Conservation (phyloP, 2,329 filamentous ascomycete genomes). For the Trichophyton benhamiae region DNA sequence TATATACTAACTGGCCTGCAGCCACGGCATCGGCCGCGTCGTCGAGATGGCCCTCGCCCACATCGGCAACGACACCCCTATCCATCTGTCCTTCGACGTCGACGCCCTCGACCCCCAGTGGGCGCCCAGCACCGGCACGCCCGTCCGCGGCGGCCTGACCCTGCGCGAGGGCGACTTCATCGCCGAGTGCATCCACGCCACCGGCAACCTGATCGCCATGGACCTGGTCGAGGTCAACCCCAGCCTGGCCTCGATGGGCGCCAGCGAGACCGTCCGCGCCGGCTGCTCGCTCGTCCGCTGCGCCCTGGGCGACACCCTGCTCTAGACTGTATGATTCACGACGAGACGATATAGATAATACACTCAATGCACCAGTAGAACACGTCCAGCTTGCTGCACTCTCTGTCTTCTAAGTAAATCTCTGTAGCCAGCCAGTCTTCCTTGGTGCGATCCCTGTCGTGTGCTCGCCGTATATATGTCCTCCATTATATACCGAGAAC, state of each 20-base stretch:
- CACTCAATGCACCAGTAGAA: neutral
- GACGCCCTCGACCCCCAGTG: constrained; percentile 92
- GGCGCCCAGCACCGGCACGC: constrained; percentile 91
- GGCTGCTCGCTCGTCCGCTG: constrained; percentile 86
- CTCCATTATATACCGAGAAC: too few relatives aligned
- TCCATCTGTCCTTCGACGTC: constrained; percentile 94
- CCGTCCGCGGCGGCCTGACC: constrained; percentile 84
- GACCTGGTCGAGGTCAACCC: constrained; percentile 78
- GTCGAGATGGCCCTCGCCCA: constrained; percentile 98
- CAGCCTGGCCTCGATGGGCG: constrained; percentile 55
- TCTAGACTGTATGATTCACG: constrained; percentile 39
- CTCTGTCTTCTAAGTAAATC: neutral
- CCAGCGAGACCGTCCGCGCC: constrained; percentile 74
- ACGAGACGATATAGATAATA: neutral
- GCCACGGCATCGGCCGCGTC: constrained; percentile 84
- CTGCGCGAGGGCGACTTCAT: constrained; percentile 95
- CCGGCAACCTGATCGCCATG: constrained; percentile 64
- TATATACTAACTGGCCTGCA: constrained; percentile 24
- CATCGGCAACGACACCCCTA: constrained; percentile 87
- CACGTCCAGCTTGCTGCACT: neutral
- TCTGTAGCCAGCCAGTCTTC: neutral
- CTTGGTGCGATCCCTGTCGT: too few relatives aligned
- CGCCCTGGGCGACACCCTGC: constrained; percentile 77
- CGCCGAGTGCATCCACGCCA: constrained; percentile 73
- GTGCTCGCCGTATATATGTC: too few relatives aligned